Conservation (phyloP, 345 rosid genomes). For the Syzygium jambos region DNA sequence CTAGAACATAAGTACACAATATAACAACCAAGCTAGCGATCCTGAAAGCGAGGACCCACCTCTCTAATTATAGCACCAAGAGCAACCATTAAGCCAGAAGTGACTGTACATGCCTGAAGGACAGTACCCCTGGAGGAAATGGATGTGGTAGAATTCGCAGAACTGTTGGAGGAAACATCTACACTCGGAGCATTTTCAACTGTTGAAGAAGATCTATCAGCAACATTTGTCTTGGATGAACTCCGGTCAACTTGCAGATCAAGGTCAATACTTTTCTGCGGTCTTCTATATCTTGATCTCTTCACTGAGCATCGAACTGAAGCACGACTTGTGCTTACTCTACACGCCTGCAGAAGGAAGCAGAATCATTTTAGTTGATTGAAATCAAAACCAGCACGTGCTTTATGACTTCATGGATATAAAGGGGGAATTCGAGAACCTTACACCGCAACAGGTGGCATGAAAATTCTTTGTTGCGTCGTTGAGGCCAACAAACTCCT, state of each 20-base stretch:
- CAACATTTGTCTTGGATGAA: constrained; percentile 3
- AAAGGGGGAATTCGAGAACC: not conserved
- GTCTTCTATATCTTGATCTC: constrained; percentile 18
- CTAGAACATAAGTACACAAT: not conserved
- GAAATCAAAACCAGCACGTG: not conserved
- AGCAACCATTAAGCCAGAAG: constrained; percentile 69
- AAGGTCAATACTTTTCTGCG: not conserved
- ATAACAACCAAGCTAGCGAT: not conserved
- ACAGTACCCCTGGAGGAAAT: constrained; percentile 57
- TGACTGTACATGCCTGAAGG: constrained; percentile 65
- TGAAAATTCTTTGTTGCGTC: not conserved
- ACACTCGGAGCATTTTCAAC: constrained; percentile 14
- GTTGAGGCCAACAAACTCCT: not conserved
- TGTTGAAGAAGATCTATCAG: constrained; percentile 14
- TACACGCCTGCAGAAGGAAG: not conserved
- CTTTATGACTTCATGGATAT: not conserved
- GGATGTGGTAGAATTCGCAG: not conserved
- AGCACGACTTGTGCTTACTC: not conserved
- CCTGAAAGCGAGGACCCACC: constrained; percentile 19
- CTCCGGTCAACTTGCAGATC: not conserved
- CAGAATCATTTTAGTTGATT: not conserved
- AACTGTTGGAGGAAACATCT: not conserved
- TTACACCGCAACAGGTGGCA: not conserved
- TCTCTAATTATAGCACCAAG: constrained; percentile 57
- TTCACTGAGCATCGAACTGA: constrained; percentile 43